Evolutionary conservation across 139 green algal genomes (phyloP).

Genomic region (Tetraselmis striata): DNA sequence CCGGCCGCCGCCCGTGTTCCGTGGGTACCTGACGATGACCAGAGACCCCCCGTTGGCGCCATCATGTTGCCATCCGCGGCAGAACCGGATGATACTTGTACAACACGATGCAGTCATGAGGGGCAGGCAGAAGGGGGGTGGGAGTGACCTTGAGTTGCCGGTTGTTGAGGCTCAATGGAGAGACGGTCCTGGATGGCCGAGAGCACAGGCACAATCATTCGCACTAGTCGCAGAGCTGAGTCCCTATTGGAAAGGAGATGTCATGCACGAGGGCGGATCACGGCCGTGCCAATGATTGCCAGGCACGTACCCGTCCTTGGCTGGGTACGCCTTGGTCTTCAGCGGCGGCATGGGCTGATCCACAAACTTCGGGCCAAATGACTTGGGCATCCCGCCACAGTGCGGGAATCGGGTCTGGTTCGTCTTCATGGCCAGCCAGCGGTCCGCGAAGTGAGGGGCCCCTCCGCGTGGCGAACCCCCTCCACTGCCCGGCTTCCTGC

Average conservation of each 20-base stretch:
- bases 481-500: no score
- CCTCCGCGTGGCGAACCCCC: not conserved
- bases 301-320: constrained; percentile 13
- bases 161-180: constrained; percentile 1
- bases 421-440: not conserved
- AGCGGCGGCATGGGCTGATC: not conserved
- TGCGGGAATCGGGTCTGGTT: not conserved
- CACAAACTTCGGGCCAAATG: constrained; percentile 2
- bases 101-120: no score
- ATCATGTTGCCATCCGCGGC: no score
- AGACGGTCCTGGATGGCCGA: no score
- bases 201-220: no score
- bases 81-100: no score
- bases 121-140: no score
- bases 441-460: not conserved
- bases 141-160: not conserved
- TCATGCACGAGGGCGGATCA: no score
- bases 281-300: no score
- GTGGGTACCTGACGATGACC: not conserved
- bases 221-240: no score
- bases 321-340: not conserved
- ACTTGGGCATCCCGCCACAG: constrained; percentile 6
- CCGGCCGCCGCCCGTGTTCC: constrained; percentile 4
- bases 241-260: no score
- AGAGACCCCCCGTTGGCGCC: no score